phyloP scores from a whole-genome alignment of 2,329 filamentous ascomycete genomes.

The Thyridium curvatum region DNA sequence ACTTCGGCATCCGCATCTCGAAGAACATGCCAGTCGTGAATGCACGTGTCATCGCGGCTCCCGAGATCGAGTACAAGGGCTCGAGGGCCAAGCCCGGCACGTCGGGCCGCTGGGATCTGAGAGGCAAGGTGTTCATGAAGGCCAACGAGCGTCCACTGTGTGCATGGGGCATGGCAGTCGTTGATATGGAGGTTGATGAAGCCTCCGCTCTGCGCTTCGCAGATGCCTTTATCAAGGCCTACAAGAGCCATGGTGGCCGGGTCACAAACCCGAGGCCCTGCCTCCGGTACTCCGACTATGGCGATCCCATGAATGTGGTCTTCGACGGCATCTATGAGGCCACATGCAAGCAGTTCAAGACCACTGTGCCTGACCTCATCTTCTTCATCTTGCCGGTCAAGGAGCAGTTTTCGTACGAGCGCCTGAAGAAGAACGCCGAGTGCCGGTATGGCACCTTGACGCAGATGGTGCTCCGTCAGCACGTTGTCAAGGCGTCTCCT shows the following conservation, averaged over 20 bases:
- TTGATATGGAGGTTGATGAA: conserved; percentile 48
- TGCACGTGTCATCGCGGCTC: conserved; percentile 65
- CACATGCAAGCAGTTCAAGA: conserved; percentile 45
- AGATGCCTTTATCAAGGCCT: conserved; percentile 42
- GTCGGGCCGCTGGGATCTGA: conserved; percentile 79
- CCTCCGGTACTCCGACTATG: conserved; percentile 23
- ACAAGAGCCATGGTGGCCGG: conserved; percentile 43
- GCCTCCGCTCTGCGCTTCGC: conserved; percentile 54
- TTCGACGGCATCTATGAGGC: conserved; percentile 49
- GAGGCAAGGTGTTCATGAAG: conserved; percentile 69
- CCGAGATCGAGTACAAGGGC: conserved; percentile 62
- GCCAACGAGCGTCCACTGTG: conserved; percentile 55
- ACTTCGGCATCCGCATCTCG: conserved; percentile 70
- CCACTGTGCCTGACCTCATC: conserved; percentile 67
- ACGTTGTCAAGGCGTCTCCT: conserved; percentile 61
- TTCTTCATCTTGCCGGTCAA: conserved; percentile 72
- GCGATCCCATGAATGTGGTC: conserved; percentile 24
- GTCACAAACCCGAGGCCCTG: conserved; percentile 24
- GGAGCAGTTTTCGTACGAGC: conserved; percentile 67
- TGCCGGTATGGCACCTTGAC: conserved; percentile 78
- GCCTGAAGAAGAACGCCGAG: conserved; percentile 85
- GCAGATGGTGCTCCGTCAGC: conserved; percentile 69
- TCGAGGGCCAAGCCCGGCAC: conserved; percentile 54
- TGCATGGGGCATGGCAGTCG: conserved; percentile 69
- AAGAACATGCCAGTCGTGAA: conserved; percentile 57